Evolutionary conservation across 139 green algal genomes (phyloP).

Genomic region (Chlamydomonas incerta): DNA sequence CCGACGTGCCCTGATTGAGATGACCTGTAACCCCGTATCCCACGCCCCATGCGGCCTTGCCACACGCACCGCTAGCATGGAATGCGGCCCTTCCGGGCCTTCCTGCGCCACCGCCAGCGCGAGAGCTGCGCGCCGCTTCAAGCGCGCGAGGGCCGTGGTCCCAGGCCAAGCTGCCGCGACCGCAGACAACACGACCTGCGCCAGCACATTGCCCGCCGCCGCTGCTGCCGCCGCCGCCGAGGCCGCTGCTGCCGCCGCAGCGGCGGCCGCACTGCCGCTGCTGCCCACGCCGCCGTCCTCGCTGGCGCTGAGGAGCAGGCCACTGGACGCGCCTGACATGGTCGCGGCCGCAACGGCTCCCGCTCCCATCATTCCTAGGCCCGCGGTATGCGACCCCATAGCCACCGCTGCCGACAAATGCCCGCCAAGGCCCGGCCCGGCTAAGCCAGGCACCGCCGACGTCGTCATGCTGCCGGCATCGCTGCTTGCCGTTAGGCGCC

Average conservation of each 20-base stretch:
- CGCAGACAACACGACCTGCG: background rate
- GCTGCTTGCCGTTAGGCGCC: too few relatives aligned
- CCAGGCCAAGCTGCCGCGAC: slow-evolving; percentile 9
- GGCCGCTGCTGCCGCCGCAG: background rate
- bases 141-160: background rate
- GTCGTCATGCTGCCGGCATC: too few relatives aligned
- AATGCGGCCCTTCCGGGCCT: slow-evolving; percentile 17
- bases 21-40: background rate
- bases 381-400: too few relatives aligned
- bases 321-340: too few relatives aligned
- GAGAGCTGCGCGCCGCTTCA: slow-evolving; percentile 28
- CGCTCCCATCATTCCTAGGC: too few relatives aligned
- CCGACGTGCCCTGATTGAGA: background rate
- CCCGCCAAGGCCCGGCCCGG: background rate
- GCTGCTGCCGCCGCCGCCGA: background rate
- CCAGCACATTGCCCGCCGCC: background rate
- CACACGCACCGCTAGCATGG: slow-evolving; percentile 29
- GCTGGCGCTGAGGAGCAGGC: too few relatives aligned
- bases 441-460: too few relatives aligned
- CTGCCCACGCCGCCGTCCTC: too few relatives aligned
- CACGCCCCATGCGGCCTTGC: background rate
- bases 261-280: too few relatives aligned
- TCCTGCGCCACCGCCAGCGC: slow-evolving; percentile 1
- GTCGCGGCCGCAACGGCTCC: too few relatives aligned
- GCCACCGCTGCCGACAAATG: too few relatives aligned